A percentile compares a stretch with the other conserved stretches of the same genome.
Conservation (phyloP, 148 eudicot genomes). For the Chenopodium suecicum region DNA sequence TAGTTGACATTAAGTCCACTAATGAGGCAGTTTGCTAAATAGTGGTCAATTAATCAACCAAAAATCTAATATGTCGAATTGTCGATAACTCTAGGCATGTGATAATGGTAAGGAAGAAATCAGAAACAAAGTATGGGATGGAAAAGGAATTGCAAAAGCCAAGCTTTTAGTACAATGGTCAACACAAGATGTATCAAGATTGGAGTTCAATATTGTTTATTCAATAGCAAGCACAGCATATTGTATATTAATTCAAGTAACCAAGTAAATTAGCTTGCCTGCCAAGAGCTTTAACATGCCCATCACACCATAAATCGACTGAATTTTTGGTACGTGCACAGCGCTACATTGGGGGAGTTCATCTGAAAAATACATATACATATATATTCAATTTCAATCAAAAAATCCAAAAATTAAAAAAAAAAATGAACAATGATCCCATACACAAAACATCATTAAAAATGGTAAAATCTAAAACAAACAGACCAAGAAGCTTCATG, state of each 20-base stretch:
- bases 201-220: background rate
- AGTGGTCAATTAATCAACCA: background rate
- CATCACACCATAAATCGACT: conserved; percentile 74
- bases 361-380: conserved; percentile 40
- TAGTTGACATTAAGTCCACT: background rate
- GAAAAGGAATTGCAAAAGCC: background rate
- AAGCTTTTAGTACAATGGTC: background rate
- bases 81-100: background rate
- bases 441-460: background rate
- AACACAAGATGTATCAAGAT: too few species aligned
- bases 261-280: conserved; percentile 44
- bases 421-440: background rate
- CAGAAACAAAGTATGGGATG: background rate
- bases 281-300: conserved; percentile 88
- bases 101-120: background rate
- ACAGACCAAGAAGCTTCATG: conserved; percentile 66
- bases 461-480: background rate
- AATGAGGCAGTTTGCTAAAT: too few species aligned
- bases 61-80: background rate
- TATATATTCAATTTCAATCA: background rate
- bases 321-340: conserved; percentile 69
- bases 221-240: background rate
- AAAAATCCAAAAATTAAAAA: background rate
- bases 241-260: background rate
- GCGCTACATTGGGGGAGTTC: conserved; percentile 70